Evolutionary conservation across 1,139 yeast genomes (phyloP).

Genomic region (Candida dubliniensis): DNA sequence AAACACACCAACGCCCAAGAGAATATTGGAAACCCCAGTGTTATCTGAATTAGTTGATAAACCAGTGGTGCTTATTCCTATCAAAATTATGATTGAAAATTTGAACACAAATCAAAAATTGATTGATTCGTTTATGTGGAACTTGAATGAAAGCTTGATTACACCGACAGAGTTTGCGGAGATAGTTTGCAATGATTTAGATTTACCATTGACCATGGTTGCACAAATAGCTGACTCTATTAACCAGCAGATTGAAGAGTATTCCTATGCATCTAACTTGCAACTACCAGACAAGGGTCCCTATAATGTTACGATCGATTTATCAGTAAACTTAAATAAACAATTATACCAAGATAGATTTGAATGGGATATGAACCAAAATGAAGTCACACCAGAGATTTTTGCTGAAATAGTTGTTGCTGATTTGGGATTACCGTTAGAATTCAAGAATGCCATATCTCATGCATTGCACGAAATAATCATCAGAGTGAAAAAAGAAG

Average conservation of each 20-base stretch:
- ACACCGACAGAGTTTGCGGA: slow-evolving; percentile 86
- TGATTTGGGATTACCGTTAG: slow-evolving; percentile 82
- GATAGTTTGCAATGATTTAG: slow-evolving; percentile 79
- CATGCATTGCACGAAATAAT: slow-evolving; percentile 83
- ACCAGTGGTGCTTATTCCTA: slow-evolving; percentile 65
- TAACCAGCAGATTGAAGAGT: slow-evolving; percentile 77
- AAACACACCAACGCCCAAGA: slow-evolving; percentile 28
- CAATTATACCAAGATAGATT: slow-evolving; percentile 87
- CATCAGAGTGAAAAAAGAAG: slow-evolving; percentile 75
- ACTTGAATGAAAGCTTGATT: slow-evolving; percentile 70
- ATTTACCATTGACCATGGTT: slow-evolving; percentile 65
- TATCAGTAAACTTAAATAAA: slow-evolving; percentile 82
- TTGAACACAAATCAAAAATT: slow-evolving; percentile 59
- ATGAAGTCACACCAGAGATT: slow-evolving; percentile 72
- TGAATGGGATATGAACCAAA: slow-evolving; percentile 84
- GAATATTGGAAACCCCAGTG: slow-evolving; percentile 25
- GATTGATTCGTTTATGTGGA: slow-evolving; percentile 89
- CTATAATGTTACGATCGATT: slow-evolving; percentile 74
- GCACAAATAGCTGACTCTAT: slow-evolving; percentile 70
- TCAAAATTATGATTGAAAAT: slow-evolving; percentile 72
- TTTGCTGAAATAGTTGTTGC: slow-evolving; percentile 82
- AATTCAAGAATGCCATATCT: slow-evolving; percentile 87
- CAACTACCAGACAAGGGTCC: slow-evolving; percentile 64
- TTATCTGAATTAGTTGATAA: slow-evolving; percentile 29
- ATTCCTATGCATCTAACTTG: slow-evolving; percentile 53